Percentiles rank a stretch among this genome's conserved stretches.
phyloP scores from a whole-genome alignment of 768 basidiomycete species.

The Boletus pseudopeckii region DNA sequence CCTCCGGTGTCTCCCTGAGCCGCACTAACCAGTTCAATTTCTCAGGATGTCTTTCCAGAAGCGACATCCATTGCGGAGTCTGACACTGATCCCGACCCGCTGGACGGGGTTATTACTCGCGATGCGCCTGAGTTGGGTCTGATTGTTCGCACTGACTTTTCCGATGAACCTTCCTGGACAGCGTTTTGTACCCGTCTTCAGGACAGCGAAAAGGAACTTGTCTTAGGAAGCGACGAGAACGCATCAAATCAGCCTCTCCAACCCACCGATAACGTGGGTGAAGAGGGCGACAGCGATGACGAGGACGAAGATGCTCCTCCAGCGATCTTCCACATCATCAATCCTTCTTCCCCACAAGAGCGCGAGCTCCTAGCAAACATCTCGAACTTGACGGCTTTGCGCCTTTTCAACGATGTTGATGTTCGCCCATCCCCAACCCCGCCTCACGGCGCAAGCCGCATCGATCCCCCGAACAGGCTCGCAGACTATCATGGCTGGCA shows the following conservation, averaged over 20 bases:
- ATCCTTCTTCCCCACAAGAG: conserved; percentile 42
- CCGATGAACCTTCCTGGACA: conserved; percentile 64
- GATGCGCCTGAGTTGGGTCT: conserved; percentile 54
- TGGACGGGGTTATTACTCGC: conserved; percentile 44
- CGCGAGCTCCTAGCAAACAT: conserved; percentile 43
- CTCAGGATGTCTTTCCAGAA: conserved; percentile 15
- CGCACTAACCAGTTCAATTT: conserved; percentile 2
- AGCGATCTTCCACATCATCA: conserved; percentile 51
- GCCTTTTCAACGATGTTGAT: conserved; percentile 69
- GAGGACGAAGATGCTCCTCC: conserved; percentile 33
- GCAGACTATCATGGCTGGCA: conserved; percentile 65
- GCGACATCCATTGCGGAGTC: conserved; percentile 23
- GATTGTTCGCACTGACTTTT: conserved; percentile 71
- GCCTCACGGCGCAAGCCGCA: conserved; percentile 43
- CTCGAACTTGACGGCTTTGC: conserved; percentile 65
- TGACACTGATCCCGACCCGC: conserved; percentile 48
- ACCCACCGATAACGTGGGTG: conserved; percentile 19
- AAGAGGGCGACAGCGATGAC: conserved; percentile 20
- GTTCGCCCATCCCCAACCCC: conserved; percentile 51
- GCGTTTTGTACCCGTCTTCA: conserved; percentile 48
- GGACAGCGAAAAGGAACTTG: conserved; percentile 56
- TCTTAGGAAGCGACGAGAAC: conserved; percentile 22
- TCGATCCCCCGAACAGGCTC: conserved; percentile 52
- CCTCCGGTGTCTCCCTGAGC: neutral
- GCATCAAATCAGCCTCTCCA: conserved; percentile 15